phyloP scores from a whole-genome alignment of 2,329 filamentous ascomycete species.

The Didymosphaeria variabile region DNA sequence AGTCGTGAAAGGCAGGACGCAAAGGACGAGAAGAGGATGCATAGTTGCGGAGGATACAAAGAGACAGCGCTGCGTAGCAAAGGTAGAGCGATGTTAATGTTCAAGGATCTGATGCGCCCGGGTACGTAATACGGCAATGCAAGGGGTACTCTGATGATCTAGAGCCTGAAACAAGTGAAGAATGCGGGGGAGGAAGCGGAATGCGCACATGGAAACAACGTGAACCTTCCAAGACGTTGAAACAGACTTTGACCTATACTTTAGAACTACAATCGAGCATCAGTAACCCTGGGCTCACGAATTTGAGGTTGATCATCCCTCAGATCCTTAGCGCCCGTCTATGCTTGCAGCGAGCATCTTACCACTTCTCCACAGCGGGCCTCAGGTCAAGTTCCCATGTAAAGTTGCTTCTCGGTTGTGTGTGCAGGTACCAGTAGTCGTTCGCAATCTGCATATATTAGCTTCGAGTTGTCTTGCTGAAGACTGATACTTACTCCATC shows the following conservation, averaged over 20 bases:
- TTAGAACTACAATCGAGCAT: neutral
- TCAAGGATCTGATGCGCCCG: neutral
- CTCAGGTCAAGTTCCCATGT: constrained; percentile 84
- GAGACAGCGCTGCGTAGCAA: neutral
- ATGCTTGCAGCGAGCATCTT: constrained; percentile 28
- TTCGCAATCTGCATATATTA: constrained; percentile 74
- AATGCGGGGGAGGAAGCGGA: constrained; percentile 2
- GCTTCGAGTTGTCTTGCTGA: neutral
- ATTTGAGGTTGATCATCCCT: neutral
- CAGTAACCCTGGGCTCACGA: neutral
- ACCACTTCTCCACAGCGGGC: constrained; percentile 87
- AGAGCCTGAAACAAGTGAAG: neutral
- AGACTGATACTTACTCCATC: constrained; percentile 69
- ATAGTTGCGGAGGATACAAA: neutral
- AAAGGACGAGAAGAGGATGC: neutral
- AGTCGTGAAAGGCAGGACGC: neutral
- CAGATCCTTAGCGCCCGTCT: constrained; percentile 1
- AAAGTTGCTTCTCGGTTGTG: constrained; percentile 79
- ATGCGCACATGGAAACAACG: neutral
- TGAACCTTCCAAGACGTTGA: neutral
- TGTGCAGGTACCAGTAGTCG: constrained; percentile 84
- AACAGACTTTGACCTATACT: neutral
- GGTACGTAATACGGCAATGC: neutral
- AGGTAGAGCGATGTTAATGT: neutral
- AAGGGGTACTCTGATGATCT: neutral